Conservation (phyloP, 345 rosid genomes). For the Erysimum cheiranthoides region DNA sequence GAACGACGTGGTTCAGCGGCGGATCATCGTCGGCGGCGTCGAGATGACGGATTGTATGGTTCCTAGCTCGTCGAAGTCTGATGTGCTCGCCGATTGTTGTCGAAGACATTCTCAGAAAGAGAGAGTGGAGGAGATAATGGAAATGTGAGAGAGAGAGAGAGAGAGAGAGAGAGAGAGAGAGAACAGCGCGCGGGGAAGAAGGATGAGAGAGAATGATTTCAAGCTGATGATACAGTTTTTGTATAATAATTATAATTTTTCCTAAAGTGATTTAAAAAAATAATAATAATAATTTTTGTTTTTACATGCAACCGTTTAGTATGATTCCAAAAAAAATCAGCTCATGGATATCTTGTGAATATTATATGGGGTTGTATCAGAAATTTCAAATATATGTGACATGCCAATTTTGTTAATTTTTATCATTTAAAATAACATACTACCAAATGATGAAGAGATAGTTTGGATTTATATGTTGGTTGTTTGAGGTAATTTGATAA, state of each 20-base stretch:
- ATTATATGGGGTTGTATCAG: background rate
- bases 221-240: constrained; percentile 30
- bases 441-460: background rate
- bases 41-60: constrained; percentile 47
- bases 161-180: constrained; percentile 6
- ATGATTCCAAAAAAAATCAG: constrained; percentile 32
- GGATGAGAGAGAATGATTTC: constrained; percentile 29
- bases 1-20: constrained; percentile 51
- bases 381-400: background rate
- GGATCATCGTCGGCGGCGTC: constrained; percentile 43
- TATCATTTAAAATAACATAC: background rate
- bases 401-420: background rate
- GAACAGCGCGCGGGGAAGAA: constrained; percentile 27
- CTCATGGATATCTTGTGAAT: constrained; percentile 30
- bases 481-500: background rate
- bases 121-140: background rate
- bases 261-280: no score
- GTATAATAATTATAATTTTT: background rate
- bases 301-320: constrained; percentile 22
- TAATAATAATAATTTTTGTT: no score
- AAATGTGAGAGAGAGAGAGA: constrained; percentile 13
- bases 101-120: constrained; percentile 48
- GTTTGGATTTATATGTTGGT: background rate
- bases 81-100: constrained; percentile 57
- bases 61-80: constrained; percentile 62